phyloP scores from a whole-genome alignment of 2,329 filamentous ascomycete species.

The Paracamarosporium sp. region DNA sequence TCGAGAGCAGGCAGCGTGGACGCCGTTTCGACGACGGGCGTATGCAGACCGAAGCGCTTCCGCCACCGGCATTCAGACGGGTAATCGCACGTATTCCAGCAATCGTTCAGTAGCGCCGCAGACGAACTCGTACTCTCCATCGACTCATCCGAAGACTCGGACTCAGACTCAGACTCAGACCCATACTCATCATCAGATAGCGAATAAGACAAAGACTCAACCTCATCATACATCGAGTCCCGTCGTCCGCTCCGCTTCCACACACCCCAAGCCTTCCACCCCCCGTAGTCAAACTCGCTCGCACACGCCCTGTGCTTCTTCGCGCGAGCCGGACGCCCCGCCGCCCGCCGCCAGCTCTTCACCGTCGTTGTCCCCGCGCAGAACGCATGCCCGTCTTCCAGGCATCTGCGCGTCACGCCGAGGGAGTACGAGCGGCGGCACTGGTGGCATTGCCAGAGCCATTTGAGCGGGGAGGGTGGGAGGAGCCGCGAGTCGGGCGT shows the following conservation, averaged over 20 bases:
- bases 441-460: slow-evolving; percentile 63
- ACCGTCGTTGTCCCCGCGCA: slow-evolving; percentile 56
- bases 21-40: slow-evolving; percentile 17
- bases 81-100: slow-evolving; percentile 55
- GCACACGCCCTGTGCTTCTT: slow-evolving; percentile 52
- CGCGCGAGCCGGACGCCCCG: slow-evolving; percentile 11
- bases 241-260: slow-evolving; percentile 47
- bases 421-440: slow-evolving; percentile 57
- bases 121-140: background rate
- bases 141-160: slow-evolving; percentile 4
- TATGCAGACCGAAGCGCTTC: slow-evolving; percentile 34
- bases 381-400: slow-evolving; percentile 62
- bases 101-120: slow-evolving; percentile 37
- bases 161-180: no score
- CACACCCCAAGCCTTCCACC: slow-evolving; percentile 56
- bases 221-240: slow-evolving; percentile 27
- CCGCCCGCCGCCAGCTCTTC: slow-evolving; percentile 37
- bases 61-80: slow-evolving; percentile 54
- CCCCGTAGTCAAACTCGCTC: slow-evolving; percentile 60
- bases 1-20: background rate
- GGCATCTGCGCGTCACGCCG: slow-evolving; percentile 58
- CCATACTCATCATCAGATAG: slow-evolving; percentile 1
- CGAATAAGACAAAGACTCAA: background rate
- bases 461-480: slow-evolving; percentile 47
- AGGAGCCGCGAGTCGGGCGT: slow-evolving; percentile 24